A percentile compares a stretch with the other conserved stretches of the same genome.
Conservation (phyloP, 1,284 basidiomycete genomes). For the Cerioporus squamosus region DNA sequence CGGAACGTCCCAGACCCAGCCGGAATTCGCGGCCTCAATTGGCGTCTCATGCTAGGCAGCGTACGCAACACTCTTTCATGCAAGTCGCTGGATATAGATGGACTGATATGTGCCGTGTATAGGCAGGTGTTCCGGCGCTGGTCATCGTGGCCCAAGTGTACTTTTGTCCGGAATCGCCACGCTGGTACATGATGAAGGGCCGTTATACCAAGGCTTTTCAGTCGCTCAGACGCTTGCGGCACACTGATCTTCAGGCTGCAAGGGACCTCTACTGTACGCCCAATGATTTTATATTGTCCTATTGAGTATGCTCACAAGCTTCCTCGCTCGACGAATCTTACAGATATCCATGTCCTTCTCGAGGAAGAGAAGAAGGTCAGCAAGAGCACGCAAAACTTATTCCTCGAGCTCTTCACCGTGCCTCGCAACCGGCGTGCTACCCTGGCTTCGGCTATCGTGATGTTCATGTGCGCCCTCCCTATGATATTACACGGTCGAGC, state of each 20-base stretch:
- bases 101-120: too few relatives aligned
- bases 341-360: conserved; percentile 66
- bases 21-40: conserved; percentile 58
- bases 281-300: too few relatives aligned
- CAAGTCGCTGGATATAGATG: too few relatives aligned
- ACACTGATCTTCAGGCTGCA: conserved; percentile 74
- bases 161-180: conserved; percentile 64
- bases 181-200: conserved; percentile 77
- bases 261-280: conserved; percentile 63
- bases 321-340: too few relatives aligned
- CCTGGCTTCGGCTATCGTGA: conserved; percentile 69
- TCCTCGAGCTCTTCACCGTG: conserved; percentile 72
- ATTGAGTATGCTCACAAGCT: too few relatives aligned
- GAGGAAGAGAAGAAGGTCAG: conserved; percentile 65
- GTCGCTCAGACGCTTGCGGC: conserved; percentile 67
- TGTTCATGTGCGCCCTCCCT: conserved; percentile 54
- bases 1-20: conserved; percentile 53
- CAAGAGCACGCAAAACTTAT: conserved; percentile 50
- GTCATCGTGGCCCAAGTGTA: conserved; percentile 60
- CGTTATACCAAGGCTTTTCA: conserved; percentile 68
- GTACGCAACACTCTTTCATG: conserved; percentile 27
- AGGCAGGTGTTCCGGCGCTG: conserved; percentile 66
- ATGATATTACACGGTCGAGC: too few relatives aligned
- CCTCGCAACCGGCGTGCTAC: conserved; percentile 78
- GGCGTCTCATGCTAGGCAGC: conserved; percentile 69